A percentile compares a stretch with the other conserved stretches of the same genome.
Evolutionary conservation across 192 early-diverging fungal species (phyloP).

Genomic region (Podila minutissima): DNA sequence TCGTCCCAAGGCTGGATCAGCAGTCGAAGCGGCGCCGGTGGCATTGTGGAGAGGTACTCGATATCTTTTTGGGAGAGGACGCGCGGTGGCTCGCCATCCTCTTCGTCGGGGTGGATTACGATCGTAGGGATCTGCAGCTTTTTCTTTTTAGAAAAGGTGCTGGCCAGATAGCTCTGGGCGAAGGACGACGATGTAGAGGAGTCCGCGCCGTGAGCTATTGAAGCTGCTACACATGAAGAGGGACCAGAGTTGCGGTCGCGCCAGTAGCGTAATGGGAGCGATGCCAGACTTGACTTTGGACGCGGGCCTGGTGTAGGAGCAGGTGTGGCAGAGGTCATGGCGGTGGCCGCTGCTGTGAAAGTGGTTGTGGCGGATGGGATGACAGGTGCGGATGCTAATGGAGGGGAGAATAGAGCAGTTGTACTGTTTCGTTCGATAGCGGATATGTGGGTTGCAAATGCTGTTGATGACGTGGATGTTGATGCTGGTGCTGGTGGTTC

Average conservation of each 20-base stretch:
- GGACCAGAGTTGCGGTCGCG: conserved; percentile 4
- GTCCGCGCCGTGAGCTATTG: background rate
- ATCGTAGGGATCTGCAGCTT: conserved; percentile 35
- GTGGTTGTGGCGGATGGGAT: background rate
- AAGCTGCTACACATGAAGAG: background rate
- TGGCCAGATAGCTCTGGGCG: conserved; percentile 14
- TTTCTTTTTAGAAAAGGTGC: conserved; percentile 25
- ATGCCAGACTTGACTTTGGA: conserved; percentile 14
- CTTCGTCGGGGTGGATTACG: conserved; percentile 46
- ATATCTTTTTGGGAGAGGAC: conserved; percentile 31
- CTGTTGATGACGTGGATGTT: background rate
- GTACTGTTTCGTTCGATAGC: too few relatives aligned
- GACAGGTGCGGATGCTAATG: background rate
- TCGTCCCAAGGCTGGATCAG: conserved; percentile 38
- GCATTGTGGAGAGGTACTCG: conserved; percentile 40
- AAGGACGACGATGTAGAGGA: conserved; percentile 4
- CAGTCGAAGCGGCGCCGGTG: conserved; percentile 16
- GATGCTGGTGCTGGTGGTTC: background rate
- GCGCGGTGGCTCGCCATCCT: conserved; percentile 27
- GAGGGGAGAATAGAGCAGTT: background rate
- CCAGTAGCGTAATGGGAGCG: conserved; percentile 22
- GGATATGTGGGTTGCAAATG: background rate
- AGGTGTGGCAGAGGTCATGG: background rate
- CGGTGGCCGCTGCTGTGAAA: background rate
- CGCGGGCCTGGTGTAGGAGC: background rate